A percentile compares a stretch with the other conserved stretches of the same genome.
These are phyloP conservation scores for Metschnikowia amazonensis DNA, from an alignment of 805 yeast species.

Conservation along the genomic window DNA sequence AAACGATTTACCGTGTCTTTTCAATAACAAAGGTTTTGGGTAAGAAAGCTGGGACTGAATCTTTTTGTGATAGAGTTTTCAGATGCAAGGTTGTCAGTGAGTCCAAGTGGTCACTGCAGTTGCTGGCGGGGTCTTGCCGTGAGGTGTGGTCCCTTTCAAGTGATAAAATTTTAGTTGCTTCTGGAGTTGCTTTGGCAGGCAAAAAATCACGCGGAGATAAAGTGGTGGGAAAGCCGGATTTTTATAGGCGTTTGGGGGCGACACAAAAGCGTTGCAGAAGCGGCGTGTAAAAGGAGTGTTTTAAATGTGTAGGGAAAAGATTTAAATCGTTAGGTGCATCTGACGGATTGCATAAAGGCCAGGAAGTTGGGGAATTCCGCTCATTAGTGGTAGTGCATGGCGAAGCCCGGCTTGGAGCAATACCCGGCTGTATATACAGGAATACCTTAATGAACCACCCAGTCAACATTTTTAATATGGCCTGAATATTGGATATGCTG, in stretches of 20 bases:
- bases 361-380: conserved; percentile 4
- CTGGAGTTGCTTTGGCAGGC: neutral
- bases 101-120: neutral
- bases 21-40: too few relatives aligned
- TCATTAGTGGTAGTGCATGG: conserved; percentile 4
- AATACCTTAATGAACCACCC: too few relatives aligned
- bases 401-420: neutral
- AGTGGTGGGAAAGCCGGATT: neutral
- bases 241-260: neutral
- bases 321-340: conserved; percentile 5
- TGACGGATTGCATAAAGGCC: conserved; percentile 4
- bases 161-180: neutral
- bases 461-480: too few relatives aligned
- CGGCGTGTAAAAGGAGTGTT: neutral
- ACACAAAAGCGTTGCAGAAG: conserved; percentile 1
- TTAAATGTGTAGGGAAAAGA: conserved; percentile 1
- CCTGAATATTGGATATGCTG: too few relatives aligned
- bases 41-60: too few relatives aligned
- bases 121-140: neutral
- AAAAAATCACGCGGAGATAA: neutral
- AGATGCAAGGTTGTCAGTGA: too few relatives aligned
- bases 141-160: neutral
- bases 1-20: too few relatives aligned
- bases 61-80: too few relatives aligned
- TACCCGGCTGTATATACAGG: neutral